Base-by-base conservation (phyloP, 768 basidiomycete genomes). In the Suillus discolor region DNA sequence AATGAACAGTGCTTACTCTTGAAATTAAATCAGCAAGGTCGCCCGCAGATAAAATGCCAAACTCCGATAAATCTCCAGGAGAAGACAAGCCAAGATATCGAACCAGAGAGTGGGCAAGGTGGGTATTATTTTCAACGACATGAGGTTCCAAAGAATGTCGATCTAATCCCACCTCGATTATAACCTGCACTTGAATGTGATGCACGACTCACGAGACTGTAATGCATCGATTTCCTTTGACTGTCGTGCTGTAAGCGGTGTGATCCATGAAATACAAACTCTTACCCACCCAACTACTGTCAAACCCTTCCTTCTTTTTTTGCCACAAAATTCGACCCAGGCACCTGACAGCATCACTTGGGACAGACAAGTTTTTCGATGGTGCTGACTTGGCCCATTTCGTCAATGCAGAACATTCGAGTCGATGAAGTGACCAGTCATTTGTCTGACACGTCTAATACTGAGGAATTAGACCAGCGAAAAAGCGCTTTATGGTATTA, bases 301-400 rank as follows among this genome's bases (percentile, higher is more conserved):
- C 76, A 13, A 75, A 72, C 3, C 90, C 88, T 44, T 84, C 78
- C 66, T 85, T 86, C 73, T 85, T 83, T 62, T 81, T 84, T 34
- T 71, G 79, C 90, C 90, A 93, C 36, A 94, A 70, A 20, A 96
- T 81, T 49, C 94, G 85, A 0, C 86, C 94, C 16, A 98, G 78
- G 68, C 89, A 91, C 61, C 96, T 79, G 12, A 97, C 82, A 1
- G 91, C 92, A 65, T 97, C 95, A 39, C 83, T 88, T 0, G 95
- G 93, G 20, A 90, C 71, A 5, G 82, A 66, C 5, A 82, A 67
- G 12, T 83, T 81, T 15, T 75, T 65, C 3, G 84, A 84, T 2
- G 85, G 83, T 6, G 86, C 85, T 18, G 79, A 70, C 36, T 81
- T 74, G 1, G 79, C 79, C 90, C 89, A 90, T 62, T 77, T 78